Base-by-base conservation (phyloP, 805 yeast species). In the Candida boleticola region DNA sequence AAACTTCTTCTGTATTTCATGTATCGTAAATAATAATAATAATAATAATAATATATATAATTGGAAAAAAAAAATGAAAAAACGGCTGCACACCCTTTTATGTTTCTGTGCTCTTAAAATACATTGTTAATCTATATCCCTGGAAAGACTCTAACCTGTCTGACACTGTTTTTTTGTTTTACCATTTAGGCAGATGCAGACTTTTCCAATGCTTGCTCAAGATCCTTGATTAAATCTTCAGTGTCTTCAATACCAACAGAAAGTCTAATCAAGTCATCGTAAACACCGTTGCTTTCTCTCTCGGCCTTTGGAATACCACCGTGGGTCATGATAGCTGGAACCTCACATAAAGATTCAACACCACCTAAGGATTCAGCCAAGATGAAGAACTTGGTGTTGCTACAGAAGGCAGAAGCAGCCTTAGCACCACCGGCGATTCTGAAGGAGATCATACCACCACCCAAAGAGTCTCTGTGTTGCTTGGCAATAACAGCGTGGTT, bases 281-380 rank as follows among this genome's bases (percentile, higher is more conserved):
- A 85, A 36, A 87, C 93, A 49, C 95, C 95, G 45, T 80, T 76
- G 40, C 80, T 77, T 66, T 84, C 92, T 68, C 95, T 80, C 55
- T 79, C 82, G 41, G 72, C 86, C 61, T 74, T 72, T 57, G 93
- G 89, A 63, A 87, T 87, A 60, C 95, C 95, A 42, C 92, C 93
- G 57, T 87, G 96, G 54, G 96, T 87, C 96, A 87, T 87, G 44
- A 81, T 79, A 36, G 95, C 93, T 32, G 96, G 96, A 37, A 88
- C 90, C 67, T 88, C 95, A 50, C 85, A 68, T 57, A 87, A 73
- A 6, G 90, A 82, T 71, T 88, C 96, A 49, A 88, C 82, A 53
- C 96, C 96, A 52, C 96, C 96, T 47, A 88, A 76, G 17, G 95
- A 86, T 70, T 89, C 96, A 43, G 96, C 95, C 58, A 88, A 73